These are phyloP conservation scores for Nicotiana obtusifolia DNA, from an alignment of 257 asterid genomes.

Conservation along the genomic window DNA sequence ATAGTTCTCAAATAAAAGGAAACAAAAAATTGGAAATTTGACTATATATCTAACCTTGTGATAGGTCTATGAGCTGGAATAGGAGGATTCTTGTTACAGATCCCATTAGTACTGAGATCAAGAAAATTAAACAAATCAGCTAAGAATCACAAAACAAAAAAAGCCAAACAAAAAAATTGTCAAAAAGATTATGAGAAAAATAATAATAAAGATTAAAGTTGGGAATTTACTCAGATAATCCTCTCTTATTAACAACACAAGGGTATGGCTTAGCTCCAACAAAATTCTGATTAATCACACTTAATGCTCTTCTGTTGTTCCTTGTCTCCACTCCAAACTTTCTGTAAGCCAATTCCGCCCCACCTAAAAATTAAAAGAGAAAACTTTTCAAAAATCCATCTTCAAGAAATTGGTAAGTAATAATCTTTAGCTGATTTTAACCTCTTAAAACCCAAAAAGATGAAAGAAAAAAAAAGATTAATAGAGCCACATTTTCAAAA, in stretches of 20 bases:
- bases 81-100: conserved; percentile 39
- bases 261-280: conserved; percentile 36
- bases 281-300: conserved; percentile 56
- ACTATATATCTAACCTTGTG: conserved; percentile 37
- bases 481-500: neutral
- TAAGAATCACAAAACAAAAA: neutral
- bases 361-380: conserved; percentile 30
- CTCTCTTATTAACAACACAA: conserved; percentile 53
- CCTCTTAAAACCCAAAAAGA: conserved; percentile 4
- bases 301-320: conserved; percentile 56
- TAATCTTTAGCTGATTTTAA: neutral
- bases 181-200: neutral
- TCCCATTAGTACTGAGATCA: conserved; percentile 42
- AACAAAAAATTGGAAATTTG: neutral
- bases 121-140: neutral
- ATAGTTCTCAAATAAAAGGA: neutral
- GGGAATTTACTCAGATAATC: conserved; percentile 55
- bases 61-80: conserved; percentile 57
- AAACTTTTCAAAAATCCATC: neutral
- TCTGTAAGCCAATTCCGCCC: conserved; percentile 37
- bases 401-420: neutral
- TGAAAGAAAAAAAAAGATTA: neutral
- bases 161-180: neutral
- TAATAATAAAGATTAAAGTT: neutral
- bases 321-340: conserved; percentile 59